These are phyloP conservation scores for Arachis monticola DNA, from an alignment of 331 rosid species.

Conservation along the genomic window DNA sequence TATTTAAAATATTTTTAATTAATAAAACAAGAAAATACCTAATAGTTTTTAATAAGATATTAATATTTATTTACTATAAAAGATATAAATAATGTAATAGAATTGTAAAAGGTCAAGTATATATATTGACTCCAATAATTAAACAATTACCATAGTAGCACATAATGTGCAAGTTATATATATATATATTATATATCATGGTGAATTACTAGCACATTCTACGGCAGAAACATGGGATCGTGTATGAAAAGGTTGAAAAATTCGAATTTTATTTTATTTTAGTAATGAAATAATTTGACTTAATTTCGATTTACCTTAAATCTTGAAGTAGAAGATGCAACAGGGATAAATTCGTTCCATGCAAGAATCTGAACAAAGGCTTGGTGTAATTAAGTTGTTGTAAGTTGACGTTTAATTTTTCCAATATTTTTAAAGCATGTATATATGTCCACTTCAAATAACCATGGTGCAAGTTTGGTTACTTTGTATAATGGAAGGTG, in stretches of 20 bases:
- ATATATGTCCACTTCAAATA: conserved; percentile 6
- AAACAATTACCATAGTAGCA: neutral
- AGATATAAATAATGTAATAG: too few species aligned
- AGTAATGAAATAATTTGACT: neutral
- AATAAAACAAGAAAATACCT: too few species aligned
- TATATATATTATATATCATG: neutral
- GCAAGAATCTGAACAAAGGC: conserved; percentile 21
- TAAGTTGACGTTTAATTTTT: neutral
- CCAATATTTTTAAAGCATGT: conserved; percentile 11
- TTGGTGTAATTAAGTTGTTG: neutral
- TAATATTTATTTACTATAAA: too few species aligned
- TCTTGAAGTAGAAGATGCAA: conserved; percentile 15
- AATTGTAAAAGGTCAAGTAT: too few species aligned
- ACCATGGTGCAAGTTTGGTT: neutral
- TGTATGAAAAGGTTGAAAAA: neutral
- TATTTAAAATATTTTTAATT: too few species aligned
- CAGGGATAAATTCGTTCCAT: neutral
- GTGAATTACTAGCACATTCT: neutral
- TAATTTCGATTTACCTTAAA: neutral
- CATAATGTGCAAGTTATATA: neutral
- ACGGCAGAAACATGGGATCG: neutral
- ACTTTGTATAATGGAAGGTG: conserved; percentile 3
- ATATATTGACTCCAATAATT: neutral
- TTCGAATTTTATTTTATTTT: neutral
- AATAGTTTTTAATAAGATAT: too few species aligned